These are phyloP conservation scores for Citrus cavaleriei DNA, from an alignment of 345 rosid genomes.

Conservation along the genomic window DNA sequence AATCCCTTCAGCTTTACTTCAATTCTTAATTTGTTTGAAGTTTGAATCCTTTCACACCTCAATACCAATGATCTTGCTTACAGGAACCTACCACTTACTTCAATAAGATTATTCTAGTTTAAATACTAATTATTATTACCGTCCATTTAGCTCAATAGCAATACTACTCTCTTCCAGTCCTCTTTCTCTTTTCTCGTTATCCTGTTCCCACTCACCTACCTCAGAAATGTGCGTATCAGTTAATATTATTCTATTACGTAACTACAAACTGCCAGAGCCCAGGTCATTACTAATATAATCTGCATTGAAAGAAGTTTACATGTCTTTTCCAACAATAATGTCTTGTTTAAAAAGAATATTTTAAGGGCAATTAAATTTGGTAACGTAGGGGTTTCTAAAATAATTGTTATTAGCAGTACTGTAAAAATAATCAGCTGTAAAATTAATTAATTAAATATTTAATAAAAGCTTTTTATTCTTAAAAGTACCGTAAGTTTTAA, in stretches of 20 bases:
- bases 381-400: too few species aligned
- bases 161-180: not conserved
- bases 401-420: too few species aligned
- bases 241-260: not conserved
- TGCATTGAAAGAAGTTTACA: not conserved
- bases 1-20: not conserved
- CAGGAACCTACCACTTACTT: not conserved
- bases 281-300: not conserved
- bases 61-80: not conserved
- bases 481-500: too few species aligned
- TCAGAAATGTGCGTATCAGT: not conserved
- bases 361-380: too few species aligned
- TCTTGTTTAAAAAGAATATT: not conserved
- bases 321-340: not conserved
- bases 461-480: too few species aligned
- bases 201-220: not conserved
- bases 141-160: not conserved
- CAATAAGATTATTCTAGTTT: not conserved
- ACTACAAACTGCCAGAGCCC: not conserved
- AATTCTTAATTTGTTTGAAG: not conserved
- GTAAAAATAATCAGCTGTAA: too few species aligned
- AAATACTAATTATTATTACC: not conserved
- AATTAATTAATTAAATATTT: too few species aligned
- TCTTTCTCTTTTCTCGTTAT: not conserved
- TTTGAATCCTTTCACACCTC: not conserved